These are phyloP conservation scores for Vitis riparia DNA, from an alignment of 164 flowering plant genomes.

Conservation along the genomic window DNA sequence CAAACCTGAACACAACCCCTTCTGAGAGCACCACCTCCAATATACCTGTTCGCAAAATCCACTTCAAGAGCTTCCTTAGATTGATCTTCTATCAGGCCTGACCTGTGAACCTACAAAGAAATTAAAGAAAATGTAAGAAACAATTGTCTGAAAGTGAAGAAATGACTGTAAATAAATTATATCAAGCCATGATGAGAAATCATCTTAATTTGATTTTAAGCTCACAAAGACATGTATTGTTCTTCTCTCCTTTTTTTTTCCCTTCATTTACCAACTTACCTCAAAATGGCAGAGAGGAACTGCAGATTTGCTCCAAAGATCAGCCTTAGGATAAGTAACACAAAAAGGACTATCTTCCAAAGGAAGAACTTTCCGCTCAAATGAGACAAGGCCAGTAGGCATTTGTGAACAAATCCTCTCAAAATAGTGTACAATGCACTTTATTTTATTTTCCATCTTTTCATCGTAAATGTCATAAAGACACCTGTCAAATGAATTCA, in stretches of 20 bases:
- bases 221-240: too few species aligned
- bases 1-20: conserved; percentile 90
- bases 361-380: conserved; percentile 85
- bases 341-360: conserved; percentile 21
- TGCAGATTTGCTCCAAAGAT: conserved; percentile 68
- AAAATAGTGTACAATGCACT: conserved; percentile 85
- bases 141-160: too few species aligned
- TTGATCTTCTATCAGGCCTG: conserved; percentile 85
- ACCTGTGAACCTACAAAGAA: conserved; percentile 44
- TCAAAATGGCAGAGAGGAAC: conserved; percentile 59
- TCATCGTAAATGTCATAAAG: conserved; percentile 45
- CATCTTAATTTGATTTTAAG: too few species aligned
- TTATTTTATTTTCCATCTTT: conserved; percentile 68
- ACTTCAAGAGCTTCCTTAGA: conserved; percentile 70
- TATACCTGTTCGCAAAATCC: conserved; percentile 90
- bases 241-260: neutral
- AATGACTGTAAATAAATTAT: neutral
- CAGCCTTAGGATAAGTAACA: conserved; percentile 51
- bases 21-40: conserved; percentile 91
- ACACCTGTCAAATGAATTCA: conserved; percentile 43
- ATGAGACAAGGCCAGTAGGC: conserved; percentile 73
- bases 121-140: neutral
- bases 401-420: conserved; percentile 59
- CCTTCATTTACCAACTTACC: conserved; percentile 38
- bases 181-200: neutral